Base-by-base conservation (phyloP, 129 eudicot genomes). In the Deinandra increscens region DNA sequence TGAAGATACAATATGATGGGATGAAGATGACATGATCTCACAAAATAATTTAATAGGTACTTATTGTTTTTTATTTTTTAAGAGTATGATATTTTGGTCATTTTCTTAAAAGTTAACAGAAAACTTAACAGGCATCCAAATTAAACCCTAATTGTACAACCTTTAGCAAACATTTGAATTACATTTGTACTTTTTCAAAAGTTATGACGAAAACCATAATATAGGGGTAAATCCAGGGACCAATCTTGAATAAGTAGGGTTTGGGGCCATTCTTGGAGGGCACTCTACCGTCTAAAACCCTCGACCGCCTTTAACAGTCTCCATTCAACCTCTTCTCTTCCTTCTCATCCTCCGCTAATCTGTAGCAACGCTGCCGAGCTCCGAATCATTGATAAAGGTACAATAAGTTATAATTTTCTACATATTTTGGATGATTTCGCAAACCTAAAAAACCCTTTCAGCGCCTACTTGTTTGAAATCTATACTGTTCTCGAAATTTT, bases 201-300 rank as follows among this genome's bases (percentile, higher is more conserved):
- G 31, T 26, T 1, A 3, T 1, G 31, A 26, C 31, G 1, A 26
- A 26, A 26, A 26, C 3, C 31, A 3, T 3, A 26, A 26, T 26
- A 26, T 26, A n/a, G n/a, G 31, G 1, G 31, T 26, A 26, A 26
- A 26, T 3, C 31, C 31, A 26, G 31, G 31, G 31, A 26, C 31
- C 31, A 26, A 1, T 36, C 39, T 36, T 36, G 39, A 36, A 36
- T 6, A 22, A 36, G n/a, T 15, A 53, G 11, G 75, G 8, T 33
- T 60, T 42, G 18, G 13, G 67, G 33, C 5, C 34, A 68, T 45
- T 68, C 80, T 75, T 75, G 80, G 80, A 67, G 75, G 31, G 14
- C 69, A 75, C 75, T 75, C 56, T 23, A 66, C 60, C 18, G 6
- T 1, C 69, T 51, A 58, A 75, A 75, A 68, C 80, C 80, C 74